Evolutionary conservation across 371 early-diverging fungal genomes (phyloP).

Genomic region (Encephalitozoon hellem): DNA sequence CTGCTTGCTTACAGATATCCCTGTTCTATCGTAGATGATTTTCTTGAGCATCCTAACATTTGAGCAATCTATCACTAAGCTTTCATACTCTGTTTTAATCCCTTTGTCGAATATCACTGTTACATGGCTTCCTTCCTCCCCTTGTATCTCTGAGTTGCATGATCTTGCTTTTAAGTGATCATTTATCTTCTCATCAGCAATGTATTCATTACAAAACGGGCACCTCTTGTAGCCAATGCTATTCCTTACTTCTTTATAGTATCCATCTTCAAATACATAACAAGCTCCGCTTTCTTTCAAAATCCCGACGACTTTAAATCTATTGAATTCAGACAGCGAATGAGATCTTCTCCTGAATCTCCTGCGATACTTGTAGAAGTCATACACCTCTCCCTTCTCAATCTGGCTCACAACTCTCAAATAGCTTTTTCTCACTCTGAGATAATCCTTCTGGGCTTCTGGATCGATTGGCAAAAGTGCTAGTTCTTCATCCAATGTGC

Average conservation of each 20-base stretch:
- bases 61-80: not conserved
- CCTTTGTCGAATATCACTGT: not conserved
- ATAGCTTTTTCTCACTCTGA: not conserved
- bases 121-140: not conserved
- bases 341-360: not conserved
- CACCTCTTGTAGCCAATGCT: not conserved
- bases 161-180: not conserved
- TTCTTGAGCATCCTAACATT: conserved; percentile 18
- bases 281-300: not conserved
- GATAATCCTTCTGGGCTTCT: not conserved
- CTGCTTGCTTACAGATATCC: conserved; percentile 29
- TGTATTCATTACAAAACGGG: conserved; percentile 1
- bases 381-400: not conserved
- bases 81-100: not conserved
- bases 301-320: not conserved
- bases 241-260: not conserved
- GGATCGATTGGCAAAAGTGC: not conserved
- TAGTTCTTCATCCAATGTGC: not conserved
- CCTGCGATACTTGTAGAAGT: not conserved
- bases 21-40: conserved; percentile 18
- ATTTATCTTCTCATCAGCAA: not conserved
- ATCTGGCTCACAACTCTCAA: not conserved
- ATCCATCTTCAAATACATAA: not conserved
- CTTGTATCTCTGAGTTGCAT: not conserved
- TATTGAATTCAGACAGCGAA: not conserved